Evolutionary conservation across 371 early-diverging fungal genomes (phyloP).

Genomic region (Mortierella sp.): DNA sequence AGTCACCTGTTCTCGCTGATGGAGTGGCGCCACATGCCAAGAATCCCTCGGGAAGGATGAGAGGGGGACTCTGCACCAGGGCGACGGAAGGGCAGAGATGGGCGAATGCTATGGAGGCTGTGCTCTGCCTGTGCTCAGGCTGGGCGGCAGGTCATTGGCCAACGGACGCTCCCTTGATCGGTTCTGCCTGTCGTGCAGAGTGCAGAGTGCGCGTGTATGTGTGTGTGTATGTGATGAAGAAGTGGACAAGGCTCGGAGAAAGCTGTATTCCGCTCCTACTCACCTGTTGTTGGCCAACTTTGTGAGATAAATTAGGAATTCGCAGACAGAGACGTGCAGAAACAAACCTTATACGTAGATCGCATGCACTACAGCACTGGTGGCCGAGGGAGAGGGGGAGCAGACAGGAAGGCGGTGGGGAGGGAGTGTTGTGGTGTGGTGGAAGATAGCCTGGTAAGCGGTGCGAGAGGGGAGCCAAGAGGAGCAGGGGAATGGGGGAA

Average conservation of each 20-base stretch:
- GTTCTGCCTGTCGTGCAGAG: neutral
- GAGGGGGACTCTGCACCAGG: neutral
- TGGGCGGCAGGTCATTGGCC: slow-evolving; percentile 8
- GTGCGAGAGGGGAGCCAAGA: too few species aligned
- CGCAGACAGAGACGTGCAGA: slow-evolving; percentile 1
- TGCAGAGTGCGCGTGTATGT: slow-evolving; percentile 2
- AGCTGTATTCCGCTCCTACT: slow-evolving; percentile 13
- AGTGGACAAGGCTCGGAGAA: slow-evolving; percentile 14
- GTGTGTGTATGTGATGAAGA: neutral
- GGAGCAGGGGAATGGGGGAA: too few species aligned
- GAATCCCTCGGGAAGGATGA: neutral
- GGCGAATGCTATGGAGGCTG: slow-evolving; percentile 12
- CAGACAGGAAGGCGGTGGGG: too few species aligned
- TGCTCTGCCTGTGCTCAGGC: slow-evolving; percentile 6
- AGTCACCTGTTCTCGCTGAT: too few species aligned
- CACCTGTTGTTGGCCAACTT: slow-evolving; percentile 18
- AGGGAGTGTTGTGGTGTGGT: too few species aligned
- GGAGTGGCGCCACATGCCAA: too few species aligned
- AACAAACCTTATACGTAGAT: neutral
- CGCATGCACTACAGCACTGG: too few species aligned
- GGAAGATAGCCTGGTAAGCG: too few species aligned
- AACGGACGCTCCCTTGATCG: slow-evolving; percentile 1
- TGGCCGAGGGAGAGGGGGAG: too few species aligned
- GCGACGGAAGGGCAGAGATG: neutral
- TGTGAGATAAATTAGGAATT: slow-evolving; percentile 29